These are phyloP conservation scores for Psophocarpus tetragonolobus DNA, from an alignment of 306 rosid genomes.

Conservation along the genomic window DNA sequence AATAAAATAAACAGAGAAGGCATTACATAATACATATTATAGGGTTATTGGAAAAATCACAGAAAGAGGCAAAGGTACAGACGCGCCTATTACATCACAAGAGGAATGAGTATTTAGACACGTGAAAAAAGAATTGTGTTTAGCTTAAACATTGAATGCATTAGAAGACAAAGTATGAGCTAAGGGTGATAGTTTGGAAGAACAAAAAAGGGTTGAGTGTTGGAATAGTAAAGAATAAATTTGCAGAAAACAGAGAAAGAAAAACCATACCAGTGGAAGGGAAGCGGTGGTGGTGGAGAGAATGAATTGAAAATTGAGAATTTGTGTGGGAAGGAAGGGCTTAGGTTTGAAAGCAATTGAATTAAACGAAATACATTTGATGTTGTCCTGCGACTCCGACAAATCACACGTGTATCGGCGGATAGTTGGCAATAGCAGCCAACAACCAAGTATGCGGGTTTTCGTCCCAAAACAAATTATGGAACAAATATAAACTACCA, in stretches of 20 bases:
- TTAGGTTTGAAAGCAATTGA: not conserved
- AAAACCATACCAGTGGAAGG: constrained; percentile 19
- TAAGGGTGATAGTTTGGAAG: not conserved
- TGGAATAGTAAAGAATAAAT: not conserved
- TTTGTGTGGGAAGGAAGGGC: not conserved
- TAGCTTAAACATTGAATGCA: not conserved
- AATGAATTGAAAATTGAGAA: constrained; percentile 10
- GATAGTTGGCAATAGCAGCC: not conserved
- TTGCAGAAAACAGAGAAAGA: not conserved
- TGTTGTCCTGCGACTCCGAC: too few species aligned
- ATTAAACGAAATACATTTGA: not conserved
- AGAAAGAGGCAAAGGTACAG: constrained; percentile 19
- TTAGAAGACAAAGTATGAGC: not conserved
- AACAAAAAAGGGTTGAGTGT: not conserved
- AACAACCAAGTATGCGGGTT: not conserved
- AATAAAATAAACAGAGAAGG: constrained; percentile 1
- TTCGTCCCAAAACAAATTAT: not conserved
- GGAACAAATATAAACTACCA: not conserved
- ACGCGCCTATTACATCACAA: not conserved
- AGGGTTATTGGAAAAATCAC: constrained; percentile 17
- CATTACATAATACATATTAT: not conserved
- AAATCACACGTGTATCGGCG: too few species aligned
- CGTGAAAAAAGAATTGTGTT: not conserved
- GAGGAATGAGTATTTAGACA: not conserved
- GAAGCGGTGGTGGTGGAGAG: not conserved